Percentiles rank a stretch among this genome's conserved stretches.
These are phyloP conservation scores for Silene vulgaris DNA, from an alignment of 179 eudicot genomes.

Conservation along the genomic window DNA sequence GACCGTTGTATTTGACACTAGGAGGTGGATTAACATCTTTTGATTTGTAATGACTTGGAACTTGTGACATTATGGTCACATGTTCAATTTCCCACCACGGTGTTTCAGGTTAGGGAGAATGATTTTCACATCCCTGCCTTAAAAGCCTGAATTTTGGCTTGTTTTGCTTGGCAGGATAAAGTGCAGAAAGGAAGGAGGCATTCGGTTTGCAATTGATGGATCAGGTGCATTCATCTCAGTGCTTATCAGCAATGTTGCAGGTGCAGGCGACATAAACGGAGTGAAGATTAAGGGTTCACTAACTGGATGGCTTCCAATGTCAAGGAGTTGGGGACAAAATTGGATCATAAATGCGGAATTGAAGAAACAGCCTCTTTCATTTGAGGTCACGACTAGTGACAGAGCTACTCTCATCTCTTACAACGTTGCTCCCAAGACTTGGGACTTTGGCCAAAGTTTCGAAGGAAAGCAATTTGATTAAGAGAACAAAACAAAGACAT, in stretches of 20 bases:
- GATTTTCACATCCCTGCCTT: neutral
- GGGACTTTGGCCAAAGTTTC: conserved; percentile 74
- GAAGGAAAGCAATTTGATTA: conserved; percentile 78
- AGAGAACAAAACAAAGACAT: conserved; percentile 5
- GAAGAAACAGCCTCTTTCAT: conserved; percentile 78
- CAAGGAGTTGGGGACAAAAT: conserved; percentile 92
- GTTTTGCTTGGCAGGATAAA: conserved; percentile 48
- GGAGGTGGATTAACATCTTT: too few species aligned
- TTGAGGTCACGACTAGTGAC: conserved; percentile 76
- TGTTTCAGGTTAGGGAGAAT: neutral
- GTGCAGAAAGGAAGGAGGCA: conserved; percentile 89
- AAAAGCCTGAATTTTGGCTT: neutral
- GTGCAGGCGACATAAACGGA: conserved; percentile 63
- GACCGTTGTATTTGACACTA: neutral
- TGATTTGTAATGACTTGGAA: neutral
- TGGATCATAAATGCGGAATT: conserved; percentile 85
- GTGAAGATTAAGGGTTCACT: conserved; percentile 81
- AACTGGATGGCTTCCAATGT: conserved; percentile 97
- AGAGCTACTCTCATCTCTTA: conserved; percentile 59
- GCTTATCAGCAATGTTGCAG: conserved; percentile 80
- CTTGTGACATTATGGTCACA: neutral
- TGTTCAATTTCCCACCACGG: neutral
- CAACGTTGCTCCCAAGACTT: conserved; percentile 68
- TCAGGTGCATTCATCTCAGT: conserved; percentile 63
- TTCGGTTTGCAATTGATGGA: conserved; percentile 65